phyloP scores from a whole-genome alignment of 805 yeast species.

The Yarrowia keelungensis region DNA sequence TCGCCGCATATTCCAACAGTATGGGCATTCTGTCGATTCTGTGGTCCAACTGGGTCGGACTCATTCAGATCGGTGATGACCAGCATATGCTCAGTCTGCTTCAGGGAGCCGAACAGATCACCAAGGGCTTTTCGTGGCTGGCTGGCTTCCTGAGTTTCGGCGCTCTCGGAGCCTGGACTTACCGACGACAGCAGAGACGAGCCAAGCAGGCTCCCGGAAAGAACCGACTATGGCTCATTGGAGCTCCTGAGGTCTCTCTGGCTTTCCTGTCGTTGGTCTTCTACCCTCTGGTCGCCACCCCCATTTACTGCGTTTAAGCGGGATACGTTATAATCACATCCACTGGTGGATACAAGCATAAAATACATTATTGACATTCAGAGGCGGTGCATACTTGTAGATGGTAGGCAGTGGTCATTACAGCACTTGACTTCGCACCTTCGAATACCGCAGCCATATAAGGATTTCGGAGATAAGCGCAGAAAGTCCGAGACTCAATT shows the following conservation, averaged over 20 bases:
- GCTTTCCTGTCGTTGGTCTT: conserved; percentile 6
- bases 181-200: conserved; percentile 26
- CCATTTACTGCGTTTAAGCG: conserved; percentile 11
- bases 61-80: neutral
- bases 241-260: conserved; percentile 26
- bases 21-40: conserved; percentile 27
- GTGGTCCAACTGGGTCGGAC: conserved; percentile 32
- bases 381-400: no score
- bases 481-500: no score
- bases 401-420: no score
- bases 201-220: conserved; percentile 1
- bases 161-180: conserved; percentile 27
- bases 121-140: conserved; percentile 21
- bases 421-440: no score
- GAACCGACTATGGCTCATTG: conserved; percentile 8
- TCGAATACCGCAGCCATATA: no score
- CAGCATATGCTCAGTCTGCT: conserved; percentile 12
- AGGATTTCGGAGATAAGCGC: no score
- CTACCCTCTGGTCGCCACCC: conserved; percentile 27
- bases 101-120: conserved; percentile 3
- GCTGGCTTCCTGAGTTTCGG: conserved; percentile 9
- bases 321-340: no score
- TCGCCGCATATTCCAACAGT: conserved; percentile 22
- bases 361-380: no score
- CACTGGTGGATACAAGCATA: no score